Evolutionary conservation across 805 yeast genomes (phyloP).

Genomic region (Kuraishia ogatae): DNA sequence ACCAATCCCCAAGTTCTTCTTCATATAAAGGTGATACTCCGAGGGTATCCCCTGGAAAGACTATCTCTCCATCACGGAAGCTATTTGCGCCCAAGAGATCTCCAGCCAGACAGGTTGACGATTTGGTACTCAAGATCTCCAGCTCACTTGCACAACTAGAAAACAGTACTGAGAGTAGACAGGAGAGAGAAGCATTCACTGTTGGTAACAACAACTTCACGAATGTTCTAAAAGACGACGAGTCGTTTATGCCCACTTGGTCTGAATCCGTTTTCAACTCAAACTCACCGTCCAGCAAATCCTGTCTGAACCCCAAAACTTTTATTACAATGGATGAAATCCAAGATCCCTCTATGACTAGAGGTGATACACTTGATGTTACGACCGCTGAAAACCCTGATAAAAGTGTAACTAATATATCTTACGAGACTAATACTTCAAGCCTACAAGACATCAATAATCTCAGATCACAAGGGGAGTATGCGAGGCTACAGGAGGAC

Average conservation of each 20-base stretch:
- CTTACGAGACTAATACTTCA: neutral
- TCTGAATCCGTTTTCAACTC: neutral
- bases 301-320: too few relatives aligned
- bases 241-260: too few relatives aligned
- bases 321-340: too few relatives aligned
- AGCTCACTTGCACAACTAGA: neutral
- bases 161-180: neutral
- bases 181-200: neutral
- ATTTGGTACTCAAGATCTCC: neutral
- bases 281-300: neutral
- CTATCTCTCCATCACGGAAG: neutral
- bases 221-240: too few relatives aligned
- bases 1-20: neutral
- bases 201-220: too few relatives aligned
- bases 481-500: conserved; percentile 10
- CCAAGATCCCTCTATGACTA: too few relatives aligned
- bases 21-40: neutral
- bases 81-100: neutral
- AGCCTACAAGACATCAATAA: conserved; percentile 16
- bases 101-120: neutral
- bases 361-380: too few relatives aligned
- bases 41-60: neutral
- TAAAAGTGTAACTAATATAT: too few relatives aligned
- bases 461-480: conserved; percentile 25
- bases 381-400: too few relatives aligned